These are phyloP conservation scores for Xylariales sp. DNA, from an alignment of 2,329 filamentous ascomycete genomes.

Conservation along the genomic window DNA sequence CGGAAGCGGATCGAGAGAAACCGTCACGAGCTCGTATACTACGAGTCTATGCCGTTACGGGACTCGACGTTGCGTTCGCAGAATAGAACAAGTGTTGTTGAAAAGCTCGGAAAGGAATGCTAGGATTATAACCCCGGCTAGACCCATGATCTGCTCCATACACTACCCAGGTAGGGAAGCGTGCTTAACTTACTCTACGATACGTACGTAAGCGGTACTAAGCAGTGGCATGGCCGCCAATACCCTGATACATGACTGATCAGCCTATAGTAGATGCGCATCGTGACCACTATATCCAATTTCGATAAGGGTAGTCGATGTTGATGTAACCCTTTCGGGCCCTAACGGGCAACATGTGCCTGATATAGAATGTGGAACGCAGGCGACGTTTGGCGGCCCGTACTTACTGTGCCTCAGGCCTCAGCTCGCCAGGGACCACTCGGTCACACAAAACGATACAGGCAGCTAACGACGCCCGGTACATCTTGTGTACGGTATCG, in stretches of 20 bases:
- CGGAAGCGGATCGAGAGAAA: conserved; percentile 5
- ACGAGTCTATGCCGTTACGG: conserved; percentile 1
- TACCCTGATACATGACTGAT: conserved; percentile 8
- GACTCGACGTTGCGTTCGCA: conserved; percentile 14
- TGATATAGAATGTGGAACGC: conserved; percentile 34
- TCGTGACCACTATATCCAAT: conserved; percentile 9
- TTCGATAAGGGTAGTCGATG: conserved; percentile 14
- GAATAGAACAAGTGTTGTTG: conserved; percentile 25
- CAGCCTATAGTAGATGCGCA: background rate
- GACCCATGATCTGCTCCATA: conserved; percentile 20
- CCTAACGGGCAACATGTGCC: conserved; percentile 10
- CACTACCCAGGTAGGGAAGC: background rate
- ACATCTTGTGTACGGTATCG: conserved; percentile 23
- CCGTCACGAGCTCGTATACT: conserved; percentile 13
- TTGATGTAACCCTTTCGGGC: conserved; percentile 28
- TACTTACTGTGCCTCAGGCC: conserved; percentile 28
- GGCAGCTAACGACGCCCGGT: conserved; percentile 9
- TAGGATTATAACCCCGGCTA: conserved; percentile 24
- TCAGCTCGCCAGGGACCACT: conserved; percentile 24
- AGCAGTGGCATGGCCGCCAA: conserved; percentile 5
- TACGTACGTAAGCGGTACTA: background rate
- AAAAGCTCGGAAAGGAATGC: conserved; percentile 33
- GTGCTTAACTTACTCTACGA: background rate
- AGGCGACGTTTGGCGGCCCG: conserved; percentile 28
- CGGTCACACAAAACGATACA: conserved; percentile 10